Percentiles rank a stretch among this genome's conserved stretches.
Conservation (phyloP, 768 basidiomycete genomes). For the Mycena galericulata region DNA sequence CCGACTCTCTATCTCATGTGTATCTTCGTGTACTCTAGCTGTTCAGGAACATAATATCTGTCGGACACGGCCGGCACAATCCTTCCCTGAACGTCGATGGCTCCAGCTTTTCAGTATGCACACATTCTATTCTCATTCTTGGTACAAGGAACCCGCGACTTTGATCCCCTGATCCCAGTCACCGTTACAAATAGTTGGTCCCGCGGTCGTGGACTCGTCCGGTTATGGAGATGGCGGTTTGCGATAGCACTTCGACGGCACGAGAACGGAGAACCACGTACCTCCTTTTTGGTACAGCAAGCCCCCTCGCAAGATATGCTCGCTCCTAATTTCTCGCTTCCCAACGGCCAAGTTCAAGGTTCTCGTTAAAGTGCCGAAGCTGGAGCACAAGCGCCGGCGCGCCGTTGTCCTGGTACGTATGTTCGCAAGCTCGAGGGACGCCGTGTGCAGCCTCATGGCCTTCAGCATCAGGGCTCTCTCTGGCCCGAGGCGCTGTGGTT, state of each 20-base stretch:
- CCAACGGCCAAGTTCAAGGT: too few species aligned
- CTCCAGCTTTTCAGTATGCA: constrained; percentile 13
- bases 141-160: too few species aligned
- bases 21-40: constrained; percentile 30
- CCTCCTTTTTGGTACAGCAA: too few species aligned
- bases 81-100: not conserved
- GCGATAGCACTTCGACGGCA: not conserved
- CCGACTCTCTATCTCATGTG: constrained; percentile 9
- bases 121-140: too few species aligned
- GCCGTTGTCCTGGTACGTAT: not conserved
- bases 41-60: not conserved
- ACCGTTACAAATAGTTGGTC: not conserved
- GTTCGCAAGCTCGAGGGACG: constrained; percentile 9
- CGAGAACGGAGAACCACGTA: too few species aligned
- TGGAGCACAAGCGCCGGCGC: too few species aligned
- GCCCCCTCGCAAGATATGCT: too few species aligned
- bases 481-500: too few species aligned
- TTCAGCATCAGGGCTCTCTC: too few species aligned
- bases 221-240: constrained; percentile 2
- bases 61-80: not conserved
- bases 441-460: too few species aligned
- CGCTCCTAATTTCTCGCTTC: too few species aligned
- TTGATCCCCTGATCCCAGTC: not conserved
- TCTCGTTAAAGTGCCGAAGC: too few species aligned
- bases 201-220: constrained; percentile 27